Conservation (phyloP, 1,139 yeast species). For the Kodamaea suecica region DNA sequence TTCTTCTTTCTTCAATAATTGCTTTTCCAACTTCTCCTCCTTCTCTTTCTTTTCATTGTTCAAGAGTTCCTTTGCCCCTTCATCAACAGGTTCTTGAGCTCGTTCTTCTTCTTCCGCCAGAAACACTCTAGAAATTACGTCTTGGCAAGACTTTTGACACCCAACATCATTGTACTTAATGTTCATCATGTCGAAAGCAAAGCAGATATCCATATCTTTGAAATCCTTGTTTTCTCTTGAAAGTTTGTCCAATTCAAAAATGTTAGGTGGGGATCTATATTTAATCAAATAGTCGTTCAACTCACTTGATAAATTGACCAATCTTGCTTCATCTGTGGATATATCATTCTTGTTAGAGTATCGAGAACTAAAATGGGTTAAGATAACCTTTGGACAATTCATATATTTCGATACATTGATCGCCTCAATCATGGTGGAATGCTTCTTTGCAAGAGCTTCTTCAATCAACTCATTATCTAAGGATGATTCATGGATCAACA, state of each 20-base stretch:
- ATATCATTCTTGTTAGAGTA: constrained; percentile 66
- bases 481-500: constrained; percentile 90
- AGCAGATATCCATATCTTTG: constrained; percentile 35
- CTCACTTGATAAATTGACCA: constrained; percentile 20
- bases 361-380: constrained; percentile 92
- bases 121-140: constrained; percentile 19
- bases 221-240: constrained; percentile 15
- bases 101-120: constrained; percentile 11
- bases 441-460: constrained; percentile 81
- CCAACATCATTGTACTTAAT: constrained; percentile 24
- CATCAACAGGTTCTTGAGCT: constrained; percentile 14
- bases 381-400: constrained; percentile 67
- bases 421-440: constrained; percentile 91
- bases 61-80: constrained; percentile 23
- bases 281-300: constrained; percentile 26
- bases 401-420: constrained; percentile 63
- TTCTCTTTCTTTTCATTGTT: constrained; percentile 24
- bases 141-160: constrained; percentile 19
- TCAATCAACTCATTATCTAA: constrained; percentile 75
- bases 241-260: constrained; percentile 20
- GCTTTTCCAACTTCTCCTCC: constrained; percentile 25
- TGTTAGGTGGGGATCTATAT: constrained; percentile 23
- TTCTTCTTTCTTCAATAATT: constrained; percentile 21
- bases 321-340: constrained; percentile 24
- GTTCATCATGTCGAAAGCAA: constrained; percentile 43